Evolutionary conservation across 2,329 filamentous ascomycete genomes (phyloP).

Genomic region (Exutisphaerella laricina): DNA sequence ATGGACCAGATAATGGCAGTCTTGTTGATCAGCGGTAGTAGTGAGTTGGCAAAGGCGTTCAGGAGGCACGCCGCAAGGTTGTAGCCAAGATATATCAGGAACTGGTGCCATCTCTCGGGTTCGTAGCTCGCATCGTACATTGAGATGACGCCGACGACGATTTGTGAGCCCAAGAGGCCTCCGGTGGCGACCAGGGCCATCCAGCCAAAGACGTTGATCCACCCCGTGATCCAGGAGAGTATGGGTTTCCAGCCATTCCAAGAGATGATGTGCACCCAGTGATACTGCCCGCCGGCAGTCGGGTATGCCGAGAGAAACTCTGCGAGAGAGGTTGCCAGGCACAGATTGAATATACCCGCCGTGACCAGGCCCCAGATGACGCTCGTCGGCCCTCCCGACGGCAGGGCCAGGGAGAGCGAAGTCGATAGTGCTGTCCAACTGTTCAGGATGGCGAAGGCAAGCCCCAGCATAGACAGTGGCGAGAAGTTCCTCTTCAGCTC

Average conservation of each 20-base stretch:
- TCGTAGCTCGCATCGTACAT: conserved; percentile 56
- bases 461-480: conserved; percentile 54
- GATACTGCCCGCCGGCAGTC: conserved; percentile 54
- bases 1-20: conserved; percentile 67
- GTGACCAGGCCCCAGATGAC: conserved; percentile 65
- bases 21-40: conserved; percentile 62
- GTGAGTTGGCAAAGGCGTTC: conserved; percentile 59
- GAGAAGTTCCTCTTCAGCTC: conserved; percentile 56
- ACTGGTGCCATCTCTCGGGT: conserved; percentile 62
- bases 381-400: conserved; percentile 63
- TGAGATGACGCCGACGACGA: conserved; percentile 60
- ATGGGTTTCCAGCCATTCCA: conserved; percentile 56
- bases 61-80: conserved; percentile 56
- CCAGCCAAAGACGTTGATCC: conserved; percentile 69
- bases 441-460: conserved; percentile 59
- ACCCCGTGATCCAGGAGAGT: conserved; percentile 65
- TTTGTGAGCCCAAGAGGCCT: conserved; percentile 60
- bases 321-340: conserved; percentile 61
- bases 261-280: conserved; percentile 64
- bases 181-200: conserved; percentile 64
- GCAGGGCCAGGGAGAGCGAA: conserved; percentile 56
- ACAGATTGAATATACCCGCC: conserved; percentile 61
- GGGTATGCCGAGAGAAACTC: conserved; percentile 56
- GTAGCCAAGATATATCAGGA: conserved; percentile 64
- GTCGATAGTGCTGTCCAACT: conserved; percentile 58